Conservation (phyloP, 1,139 yeast species). For the Yamadazyma conglobata region DNA sequence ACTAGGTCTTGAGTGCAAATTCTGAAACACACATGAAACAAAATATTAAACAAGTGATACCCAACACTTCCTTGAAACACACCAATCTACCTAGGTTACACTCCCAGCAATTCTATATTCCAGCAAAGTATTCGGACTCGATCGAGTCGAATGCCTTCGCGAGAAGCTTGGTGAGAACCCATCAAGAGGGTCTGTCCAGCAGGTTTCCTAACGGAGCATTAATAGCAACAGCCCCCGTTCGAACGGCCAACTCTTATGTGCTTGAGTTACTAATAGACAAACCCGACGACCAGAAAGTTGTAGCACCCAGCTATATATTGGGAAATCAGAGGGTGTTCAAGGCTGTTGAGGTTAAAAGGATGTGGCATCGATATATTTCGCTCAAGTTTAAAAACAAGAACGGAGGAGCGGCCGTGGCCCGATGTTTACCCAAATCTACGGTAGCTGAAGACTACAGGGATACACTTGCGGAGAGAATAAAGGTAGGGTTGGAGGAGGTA, state of each 20-base stretch:
- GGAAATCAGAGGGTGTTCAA: constrained; percentile 10
- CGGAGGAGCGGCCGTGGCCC: constrained; percentile 1
- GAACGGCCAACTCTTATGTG: not conserved
- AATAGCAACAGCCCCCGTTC: constrained; percentile 6
- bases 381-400: constrained; percentile 11
- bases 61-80: constrained; percentile 6
- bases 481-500: constrained; percentile 3
- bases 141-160: constrained; percentile 13
- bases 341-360: constrained; percentile 3
- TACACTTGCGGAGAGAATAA: constrained; percentile 7
- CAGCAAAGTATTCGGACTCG: constrained; percentile 6
- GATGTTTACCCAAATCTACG: constrained; percentile 1
- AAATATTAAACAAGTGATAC: not conserved
- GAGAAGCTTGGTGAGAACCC: constrained; percentile 9
- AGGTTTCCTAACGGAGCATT: constrained; percentile 15
- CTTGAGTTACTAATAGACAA: constrained; percentile 5
- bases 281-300: constrained; percentile 5
- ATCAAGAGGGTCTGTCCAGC: constrained; percentile 8
- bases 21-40: constrained; percentile 12
- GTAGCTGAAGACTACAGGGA: constrained; percentile 6
- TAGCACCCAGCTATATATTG: constrained; percentile 11
- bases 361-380: constrained; percentile 13
- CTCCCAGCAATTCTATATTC: constrained; percentile 6
- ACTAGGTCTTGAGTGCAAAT: constrained; percentile 2
- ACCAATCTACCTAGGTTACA: constrained; percentile 7